These are phyloP conservation scores for Alternaria arbusti DNA, from an alignment of 2,329 filamentous ascomycete species.

Conservation along the genomic window DNA sequence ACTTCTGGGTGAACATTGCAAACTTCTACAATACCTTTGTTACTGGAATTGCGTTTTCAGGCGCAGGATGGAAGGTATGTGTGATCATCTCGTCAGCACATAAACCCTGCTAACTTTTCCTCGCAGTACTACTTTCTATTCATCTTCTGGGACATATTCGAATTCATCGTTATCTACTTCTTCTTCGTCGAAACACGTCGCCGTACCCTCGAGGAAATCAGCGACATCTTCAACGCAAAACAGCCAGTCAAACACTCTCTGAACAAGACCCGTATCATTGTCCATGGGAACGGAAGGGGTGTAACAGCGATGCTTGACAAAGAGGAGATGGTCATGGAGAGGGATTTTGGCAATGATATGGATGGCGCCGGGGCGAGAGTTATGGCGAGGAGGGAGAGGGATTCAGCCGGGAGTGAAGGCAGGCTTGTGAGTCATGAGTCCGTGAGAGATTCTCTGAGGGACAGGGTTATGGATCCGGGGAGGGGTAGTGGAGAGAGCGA, in stretches of 20 bases:
- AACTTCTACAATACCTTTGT: conserved; percentile 57
- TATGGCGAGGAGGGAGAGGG: conserved; percentile 8
- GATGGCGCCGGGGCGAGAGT: neutral
- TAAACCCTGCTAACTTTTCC: neutral
- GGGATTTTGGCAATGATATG: conserved; percentile 7
- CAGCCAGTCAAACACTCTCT: conserved; percentile 50
- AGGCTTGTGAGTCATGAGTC: neutral
- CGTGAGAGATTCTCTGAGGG: conserved; percentile 8
- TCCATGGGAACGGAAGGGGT: conserved; percentile 36
- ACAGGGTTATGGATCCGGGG: conserved; percentile 7
- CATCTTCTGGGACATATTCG: conserved; percentile 52
- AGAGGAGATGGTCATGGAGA: conserved; percentile 20
- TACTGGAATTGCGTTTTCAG: conserved; percentile 49
- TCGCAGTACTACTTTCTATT: conserved; percentile 49
- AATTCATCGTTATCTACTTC: conserved; percentile 49
- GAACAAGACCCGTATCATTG: conserved; percentile 37
- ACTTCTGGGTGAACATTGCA: conserved; percentile 55
- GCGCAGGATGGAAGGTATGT: conserved; percentile 47
- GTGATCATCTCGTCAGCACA: neutral
- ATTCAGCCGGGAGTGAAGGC: conserved; percentile 12
- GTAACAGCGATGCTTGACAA: conserved; percentile 43
- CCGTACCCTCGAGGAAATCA: conserved; percentile 55
- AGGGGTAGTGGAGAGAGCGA: conserved; percentile 11
- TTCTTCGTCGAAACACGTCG: conserved; percentile 48
- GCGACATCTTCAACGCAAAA: conserved; percentile 50